These are phyloP conservation scores for Curvularia lunata DNA, from an alignment of 2,329 filamentous ascomycete genomes.

Conservation along the genomic window DNA sequence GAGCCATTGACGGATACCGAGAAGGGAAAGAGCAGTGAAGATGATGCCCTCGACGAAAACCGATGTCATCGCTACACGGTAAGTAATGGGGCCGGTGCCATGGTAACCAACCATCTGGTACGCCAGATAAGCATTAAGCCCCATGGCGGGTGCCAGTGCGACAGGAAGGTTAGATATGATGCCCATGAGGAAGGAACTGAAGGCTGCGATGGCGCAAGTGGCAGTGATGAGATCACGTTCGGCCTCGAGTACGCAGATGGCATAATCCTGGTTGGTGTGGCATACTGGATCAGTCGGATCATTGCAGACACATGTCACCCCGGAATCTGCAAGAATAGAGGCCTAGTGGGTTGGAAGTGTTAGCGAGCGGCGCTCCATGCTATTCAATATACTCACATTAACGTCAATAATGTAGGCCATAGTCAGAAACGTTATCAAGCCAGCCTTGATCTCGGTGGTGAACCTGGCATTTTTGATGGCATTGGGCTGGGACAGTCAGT, in stretches of 20 bases:
- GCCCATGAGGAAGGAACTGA: constrained; percentile 82
- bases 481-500: constrained; percentile 58
- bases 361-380: constrained; percentile 23
- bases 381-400: constrained; percentile 52
- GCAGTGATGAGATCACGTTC: constrained; percentile 83
- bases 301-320: constrained; percentile 78
- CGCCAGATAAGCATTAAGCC: constrained; percentile 87
- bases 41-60: constrained; percentile 90
- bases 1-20: constrained; percentile 75
- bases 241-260: constrained; percentile 66
- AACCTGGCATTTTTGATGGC: constrained; percentile 78
- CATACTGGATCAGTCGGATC: constrained; percentile 59
- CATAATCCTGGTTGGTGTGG: constrained; percentile 62
- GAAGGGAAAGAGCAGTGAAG: constrained; percentile 77
- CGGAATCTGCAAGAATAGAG: constrained; percentile 72
- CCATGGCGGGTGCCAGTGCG: constrained; percentile 76
- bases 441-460: constrained; percentile 82
- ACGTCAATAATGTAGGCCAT: constrained; percentile 67
- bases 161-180: constrained; percentile 81
- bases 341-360: constrained; percentile 19
- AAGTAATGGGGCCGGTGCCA: constrained; percentile 71
- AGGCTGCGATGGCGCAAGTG: constrained; percentile 81
- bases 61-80: constrained; percentile 77
- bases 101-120: constrained; percentile 81
- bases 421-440: constrained; percentile 71